Evolutionary conservation across 257 asterid genomes (phyloP), one percentile per base, ranked within the genome.

Genomic region (Solanum arcanum): DNA sequence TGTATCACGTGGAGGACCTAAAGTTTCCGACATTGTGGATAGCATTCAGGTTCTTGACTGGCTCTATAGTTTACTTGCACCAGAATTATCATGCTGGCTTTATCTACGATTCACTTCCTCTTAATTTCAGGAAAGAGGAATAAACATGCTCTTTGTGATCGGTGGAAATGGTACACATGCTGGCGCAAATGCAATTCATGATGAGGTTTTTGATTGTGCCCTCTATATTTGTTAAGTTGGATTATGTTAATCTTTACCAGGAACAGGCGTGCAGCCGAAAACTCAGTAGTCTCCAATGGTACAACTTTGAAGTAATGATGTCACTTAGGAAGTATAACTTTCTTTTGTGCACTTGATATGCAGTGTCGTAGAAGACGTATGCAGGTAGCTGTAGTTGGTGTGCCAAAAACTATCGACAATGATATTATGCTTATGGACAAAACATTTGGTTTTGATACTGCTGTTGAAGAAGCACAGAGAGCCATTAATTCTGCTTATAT

Each of bases 111-210:
- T 70, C 42, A 64, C 74, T 86, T 78, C 73, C 83, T 83, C 31
- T 69, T 83, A 88, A 87, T 93, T 84, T 81, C 96, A 97, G 99
- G 94, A 94, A 90, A 93, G 97, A 90, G 98, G 98, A 87, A 94
- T 95, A 86, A 95, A 94, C 87, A 94, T 97, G 98, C 95, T 97
- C 86, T 97, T 95, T 85, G 98, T 97, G 88, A 94, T 97, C 35
- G 99, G 99, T 88, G 99, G 98, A 90, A 95, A 97, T 90, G 99
- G 98, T 87, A 97, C 99, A 39, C 98, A 97, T 91, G 98, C 98
- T 90, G 99, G 98, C 72, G 98, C 99, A 88, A 93, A 95, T 85
- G 98, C 97, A 81, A 97, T 97, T 86, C 98, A 97, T 84, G 92
- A 94, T 86, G 98, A 97, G 99, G 99, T 97, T 73, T 86, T 68